Conservation (phyloP, 2,329 filamentous ascomycete species). For the Fusarium pilosicola region DNA sequence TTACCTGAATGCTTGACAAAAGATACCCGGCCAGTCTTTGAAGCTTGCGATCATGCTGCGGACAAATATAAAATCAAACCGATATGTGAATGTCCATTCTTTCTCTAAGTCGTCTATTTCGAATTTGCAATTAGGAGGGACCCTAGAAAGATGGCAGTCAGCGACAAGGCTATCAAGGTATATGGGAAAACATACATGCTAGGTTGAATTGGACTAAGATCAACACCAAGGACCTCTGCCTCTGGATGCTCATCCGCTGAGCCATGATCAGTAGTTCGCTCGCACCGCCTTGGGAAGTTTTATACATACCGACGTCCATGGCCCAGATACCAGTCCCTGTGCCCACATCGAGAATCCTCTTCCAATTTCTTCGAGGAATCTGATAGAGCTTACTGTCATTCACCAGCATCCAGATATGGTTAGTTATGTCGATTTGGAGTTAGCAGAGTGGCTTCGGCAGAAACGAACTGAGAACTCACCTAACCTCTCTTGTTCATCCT, state of each 20-base stretch:
- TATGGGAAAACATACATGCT: background rate
- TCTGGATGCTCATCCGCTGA: background rate
- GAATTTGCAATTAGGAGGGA: background rate
- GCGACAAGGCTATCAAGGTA: too few relatives aligned
- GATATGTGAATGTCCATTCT: accelerated
- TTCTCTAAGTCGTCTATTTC: background rate
- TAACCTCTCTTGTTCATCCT: background rate
- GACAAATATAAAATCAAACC: background rate
- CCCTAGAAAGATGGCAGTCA: background rate
- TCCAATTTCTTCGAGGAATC: background rate
- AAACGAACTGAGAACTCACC: background rate
- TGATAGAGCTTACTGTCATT: background rate
- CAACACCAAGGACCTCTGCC: background rate
- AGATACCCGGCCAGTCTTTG: background rate
- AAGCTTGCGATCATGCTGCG: background rate
- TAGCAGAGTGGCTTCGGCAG: background rate
- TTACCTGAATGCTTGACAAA: background rate
- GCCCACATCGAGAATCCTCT: background rate
- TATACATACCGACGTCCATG: background rate
- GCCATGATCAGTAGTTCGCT: background rate
- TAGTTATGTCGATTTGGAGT: background rate
- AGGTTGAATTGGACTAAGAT: background rate
- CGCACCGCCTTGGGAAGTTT: background rate
- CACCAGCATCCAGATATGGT: background rate
- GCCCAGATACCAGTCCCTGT: background rate